Evolutionary conservation across 257 asterid genomes (phyloP), one percentile per base, ranked within the genome.

Genomic region (Mitragyna speciosa): DNA sequence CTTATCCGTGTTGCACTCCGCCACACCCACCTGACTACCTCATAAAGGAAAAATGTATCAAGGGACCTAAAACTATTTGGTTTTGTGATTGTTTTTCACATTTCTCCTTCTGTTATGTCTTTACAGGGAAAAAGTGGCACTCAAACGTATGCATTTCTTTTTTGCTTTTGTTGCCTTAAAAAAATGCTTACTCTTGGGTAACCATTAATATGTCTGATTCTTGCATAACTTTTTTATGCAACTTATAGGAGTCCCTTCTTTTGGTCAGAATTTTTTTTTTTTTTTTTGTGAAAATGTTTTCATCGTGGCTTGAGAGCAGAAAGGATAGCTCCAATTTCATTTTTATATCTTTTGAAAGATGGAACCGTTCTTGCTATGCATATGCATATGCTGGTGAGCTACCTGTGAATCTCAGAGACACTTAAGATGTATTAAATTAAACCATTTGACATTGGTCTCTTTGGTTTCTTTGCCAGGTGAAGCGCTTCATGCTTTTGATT

Each of bases 381-480:
- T 28, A 16, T 22, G 22, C 16, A 24, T n/a, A 59, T 76, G 47
- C 26, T 71, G 74, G 74, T 41, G 31, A 20, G 43, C 54, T 70
- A 12, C 30, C 31, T 43, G 28, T 4, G 45, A 76, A 36, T 76
- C 33, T 45, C 10, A 39, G 70, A 16, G 20, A 36, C 26, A 24
- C 28, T 33, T 3, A 26, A 12, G 31, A 6, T 24, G 59, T 59
- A 24, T 76, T 11, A 2, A 22, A 20, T 4, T 5, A 2, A 9
- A 58, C 41, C 39, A 36, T 72, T 39, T 64, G 78, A 72, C 4
- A 33, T 19, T 64, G 67, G 36, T 58, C 12, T 58, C 51, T 43
- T 33, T 72, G 59, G 20, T 39, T 71, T 66, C 66, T 79, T 68
- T 63, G 43, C 41, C 74, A 79, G 82, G 80, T 24, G 47, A 49